phyloP scores from a whole-genome alignment of 441 rosid species.

The Pelargonium fulgidum region DNA sequence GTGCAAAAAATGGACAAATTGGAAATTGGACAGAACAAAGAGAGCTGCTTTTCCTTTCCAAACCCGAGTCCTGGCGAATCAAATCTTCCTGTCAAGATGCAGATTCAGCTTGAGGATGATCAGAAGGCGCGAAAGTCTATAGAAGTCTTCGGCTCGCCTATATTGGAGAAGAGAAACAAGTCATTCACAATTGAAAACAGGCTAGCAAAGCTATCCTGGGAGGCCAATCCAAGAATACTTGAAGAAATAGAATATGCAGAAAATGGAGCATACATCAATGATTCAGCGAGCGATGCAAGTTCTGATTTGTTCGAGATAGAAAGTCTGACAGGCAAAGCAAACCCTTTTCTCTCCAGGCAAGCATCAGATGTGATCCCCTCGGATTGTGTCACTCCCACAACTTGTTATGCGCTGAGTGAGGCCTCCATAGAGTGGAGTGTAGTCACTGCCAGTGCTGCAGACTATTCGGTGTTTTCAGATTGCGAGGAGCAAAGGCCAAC shows the following conservation, averaged over 20 bases:
- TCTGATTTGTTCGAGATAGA: constrained; percentile 88
- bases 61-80: constrained; percentile 19
- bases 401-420: constrained; percentile 73
- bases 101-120: constrained; percentile 28
- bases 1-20: constrained; percentile 9
- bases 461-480: constrained; percentile 57
- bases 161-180: constrained; percentile 30
- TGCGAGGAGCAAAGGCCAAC: constrained; percentile 40
- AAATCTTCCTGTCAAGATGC: constrained; percentile 27
- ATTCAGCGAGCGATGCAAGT: constrained; percentile 58
- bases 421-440: constrained; percentile 88
- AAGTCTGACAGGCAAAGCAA: constrained; percentile 55
- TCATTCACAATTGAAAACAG: constrained; percentile 33
- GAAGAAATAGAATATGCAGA: constrained; percentile 25
- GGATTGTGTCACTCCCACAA: constrained; percentile 41
- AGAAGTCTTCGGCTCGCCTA: constrained; percentile 58
- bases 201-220: constrained; percentile 38
- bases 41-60: constrained; percentile 26
- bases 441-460: constrained; percentile 74
- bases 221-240: constrained; percentile 24
- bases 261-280: constrained; percentile 22
- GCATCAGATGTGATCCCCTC: constrained; percentile 43
- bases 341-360: constrained; percentile 48
- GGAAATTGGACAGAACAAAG: constrained; percentile 22
- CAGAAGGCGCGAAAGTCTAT: constrained; percentile 38